Evolutionary conservation across 306 rosid genomes (phyloP).

Genomic region (Vigna unguiculata): DNA sequence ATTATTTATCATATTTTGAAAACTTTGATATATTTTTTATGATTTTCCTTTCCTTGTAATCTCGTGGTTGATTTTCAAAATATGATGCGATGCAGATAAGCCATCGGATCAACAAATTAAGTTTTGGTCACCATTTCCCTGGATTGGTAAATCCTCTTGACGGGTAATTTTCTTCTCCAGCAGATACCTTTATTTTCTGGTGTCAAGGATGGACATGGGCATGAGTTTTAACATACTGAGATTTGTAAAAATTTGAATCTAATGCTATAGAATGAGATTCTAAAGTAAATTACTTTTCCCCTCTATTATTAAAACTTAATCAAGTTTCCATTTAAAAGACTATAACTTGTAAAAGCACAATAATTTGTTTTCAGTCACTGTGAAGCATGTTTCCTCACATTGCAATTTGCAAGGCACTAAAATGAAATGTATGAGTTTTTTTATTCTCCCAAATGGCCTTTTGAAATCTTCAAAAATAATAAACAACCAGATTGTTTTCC

Average conservation of each 20-base stretch:
- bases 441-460: not conserved
- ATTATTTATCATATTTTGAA: conserved; percentile 11
- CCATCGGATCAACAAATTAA: conserved; percentile 79
- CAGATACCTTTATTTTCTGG: conserved; percentile 35
- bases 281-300: conserved; percentile 17
- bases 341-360: not conserved
- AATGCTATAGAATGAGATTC: conserved; percentile 13
- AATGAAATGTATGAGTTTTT: not conserved
- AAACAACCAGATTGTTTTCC: not conserved
- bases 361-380: too few species aligned
- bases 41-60: conserved; percentile 27
- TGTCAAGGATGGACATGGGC: conserved; percentile 21
- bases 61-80: conserved; percentile 34
- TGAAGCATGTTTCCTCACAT: not conserved
- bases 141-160: conserved; percentile 95
- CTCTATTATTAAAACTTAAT: not conserved
- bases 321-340: conserved; percentile 15
- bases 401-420: not conserved
- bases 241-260: conserved; percentile 25
- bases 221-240: conserved; percentile 2
- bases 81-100: conserved; percentile 81
- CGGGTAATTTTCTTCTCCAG: conserved; percentile 65
- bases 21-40: conserved; percentile 9
- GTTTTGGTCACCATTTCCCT: conserved; percentile 80
- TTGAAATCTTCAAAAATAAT: not conserved